These are phyloP conservation scores for Colletotrichum costaricense DNA, from an alignment of 2,329 filamentous ascomycete genomes.

Conservation along the genomic window DNA sequence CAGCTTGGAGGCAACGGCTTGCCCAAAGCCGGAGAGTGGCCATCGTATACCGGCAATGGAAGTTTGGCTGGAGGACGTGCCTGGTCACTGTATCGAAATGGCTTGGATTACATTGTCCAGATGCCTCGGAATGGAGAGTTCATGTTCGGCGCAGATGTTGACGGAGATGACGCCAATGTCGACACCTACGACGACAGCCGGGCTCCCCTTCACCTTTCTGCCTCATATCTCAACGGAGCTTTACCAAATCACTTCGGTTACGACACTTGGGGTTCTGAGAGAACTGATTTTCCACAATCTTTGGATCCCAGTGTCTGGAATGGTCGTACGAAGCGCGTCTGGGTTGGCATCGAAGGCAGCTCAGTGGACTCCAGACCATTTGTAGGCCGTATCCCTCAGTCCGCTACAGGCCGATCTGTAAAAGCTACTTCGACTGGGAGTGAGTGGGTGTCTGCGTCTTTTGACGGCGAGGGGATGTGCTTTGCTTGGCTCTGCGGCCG, in stretches of 20 bases:
- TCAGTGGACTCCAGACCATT: not conserved
- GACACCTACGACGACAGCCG: too few relatives aligned
- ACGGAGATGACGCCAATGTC: too few relatives aligned
- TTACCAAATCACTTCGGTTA: not conserved
- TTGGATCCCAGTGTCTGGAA: not conserved
- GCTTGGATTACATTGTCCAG: too few relatives aligned
- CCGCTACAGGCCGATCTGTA: not conserved
- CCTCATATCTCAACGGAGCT: constrained; percentile 3
- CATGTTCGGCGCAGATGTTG: too few relatives aligned
- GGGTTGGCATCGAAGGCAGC: not conserved
- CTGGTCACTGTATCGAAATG: too few relatives aligned
- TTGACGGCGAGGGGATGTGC: not conserved
- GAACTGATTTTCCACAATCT: not conserved
- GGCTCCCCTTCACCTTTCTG: not conserved
- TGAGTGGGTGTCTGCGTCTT: not conserved
- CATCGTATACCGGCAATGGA: not conserved
- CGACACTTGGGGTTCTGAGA: not conserved
- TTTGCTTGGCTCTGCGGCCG: not conserved
- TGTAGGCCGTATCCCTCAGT: not conserved
- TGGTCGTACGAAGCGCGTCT: not conserved
- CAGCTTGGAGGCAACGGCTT: not conserved
- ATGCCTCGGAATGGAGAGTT: too few relatives aligned
- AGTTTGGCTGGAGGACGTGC: too few relatives aligned
- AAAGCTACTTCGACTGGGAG: not conserved
- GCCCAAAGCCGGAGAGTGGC: not conserved